These are phyloP conservation scores for Sphaerosporella brunnea DNA, from an alignment of 495 filamentous ascomycete species.

Conservation along the genomic window DNA sequence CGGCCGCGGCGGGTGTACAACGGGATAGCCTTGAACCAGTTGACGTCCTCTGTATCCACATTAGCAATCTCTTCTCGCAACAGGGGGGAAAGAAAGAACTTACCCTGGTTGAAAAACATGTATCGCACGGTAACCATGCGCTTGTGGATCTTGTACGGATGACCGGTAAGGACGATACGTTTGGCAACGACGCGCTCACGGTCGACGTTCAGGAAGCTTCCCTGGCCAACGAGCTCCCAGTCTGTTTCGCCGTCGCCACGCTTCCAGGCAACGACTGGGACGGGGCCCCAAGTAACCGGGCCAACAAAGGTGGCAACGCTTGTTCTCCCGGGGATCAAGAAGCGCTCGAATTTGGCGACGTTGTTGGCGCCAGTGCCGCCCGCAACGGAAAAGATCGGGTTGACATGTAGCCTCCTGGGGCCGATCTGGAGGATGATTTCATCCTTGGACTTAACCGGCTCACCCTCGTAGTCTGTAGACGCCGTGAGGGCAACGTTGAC, in stretches of 20 bases:
- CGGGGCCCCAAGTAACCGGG: slow-evolving; percentile 79
- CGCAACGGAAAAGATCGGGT: slow-evolving; percentile 69
- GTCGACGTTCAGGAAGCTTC: slow-evolving; percentile 45
- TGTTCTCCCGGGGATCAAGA: slow-evolving; percentile 73
- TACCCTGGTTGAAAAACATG: slow-evolving; percentile 84
- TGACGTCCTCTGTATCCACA: slow-evolving; percentile 48
- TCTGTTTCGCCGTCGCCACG: slow-evolving; percentile 14
- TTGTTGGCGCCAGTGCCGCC: slow-evolving; percentile 72
- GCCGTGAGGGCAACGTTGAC: slow-evolving; percentile 75
- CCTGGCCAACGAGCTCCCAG: slow-evolving; percentile 61
- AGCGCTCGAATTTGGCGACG: slow-evolving; percentile 91
- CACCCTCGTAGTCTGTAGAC: slow-evolving; percentile 36
- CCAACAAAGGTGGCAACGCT: slow-evolving; percentile 82
- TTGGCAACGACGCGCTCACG: slow-evolving; percentile 74
- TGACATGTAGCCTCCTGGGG: slow-evolving; percentile 65
- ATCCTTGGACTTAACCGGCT: slow-evolving; percentile 72
- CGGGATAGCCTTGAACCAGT: slow-evolving; percentile 91
- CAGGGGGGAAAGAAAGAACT: background rate
- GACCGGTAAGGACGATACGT: slow-evolving; percentile 81
- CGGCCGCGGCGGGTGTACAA: slow-evolving; percentile 84
- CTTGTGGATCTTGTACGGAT: slow-evolving; percentile 97
- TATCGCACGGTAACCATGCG: slow-evolving; percentile 88
- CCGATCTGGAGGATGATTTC: slow-evolving; percentile 79
- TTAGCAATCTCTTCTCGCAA: background rate
- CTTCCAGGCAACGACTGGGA: slow-evolving; percentile 45